Conservation (phyloP, 2,329 filamentous ascomycete genomes). For the Hypoxylon sp. region DNA sequence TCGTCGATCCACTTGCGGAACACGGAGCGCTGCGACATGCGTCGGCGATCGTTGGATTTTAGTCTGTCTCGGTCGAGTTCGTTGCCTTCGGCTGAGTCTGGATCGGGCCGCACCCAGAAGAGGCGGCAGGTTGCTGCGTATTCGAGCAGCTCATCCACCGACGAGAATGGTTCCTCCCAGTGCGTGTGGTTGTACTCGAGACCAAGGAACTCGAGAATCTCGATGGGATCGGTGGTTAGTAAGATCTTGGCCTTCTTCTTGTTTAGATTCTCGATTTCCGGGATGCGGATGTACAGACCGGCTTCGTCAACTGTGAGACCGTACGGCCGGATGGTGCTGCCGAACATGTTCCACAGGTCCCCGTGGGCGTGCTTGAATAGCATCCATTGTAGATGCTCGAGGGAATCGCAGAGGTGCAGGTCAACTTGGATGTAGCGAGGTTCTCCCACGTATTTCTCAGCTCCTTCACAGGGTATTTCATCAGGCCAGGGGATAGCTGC, state of each 20-base stretch:
- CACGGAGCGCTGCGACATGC: constrained; percentile 62
- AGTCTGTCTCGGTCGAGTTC: constrained; percentile 47
- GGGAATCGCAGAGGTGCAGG: constrained; percentile 61
- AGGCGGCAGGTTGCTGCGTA: constrained; percentile 68
- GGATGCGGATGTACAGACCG: constrained; percentile 71
- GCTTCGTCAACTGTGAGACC: constrained; percentile 72
- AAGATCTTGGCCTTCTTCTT: constrained; percentile 65
- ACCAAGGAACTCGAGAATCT: constrained; percentile 70
- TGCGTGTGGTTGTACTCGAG: constrained; percentile 55
- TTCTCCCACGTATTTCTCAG: neutral
- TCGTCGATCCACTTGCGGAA: constrained; percentile 70
- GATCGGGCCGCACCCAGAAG: constrained; percentile 57
- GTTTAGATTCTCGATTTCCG: constrained; percentile 70
- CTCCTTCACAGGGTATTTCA: constrained; percentile 12
- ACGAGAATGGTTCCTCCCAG: constrained; percentile 65
- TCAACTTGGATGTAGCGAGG: constrained; percentile 73
- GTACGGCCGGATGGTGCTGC: constrained; percentile 67
- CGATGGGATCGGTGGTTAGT: constrained; percentile 64
- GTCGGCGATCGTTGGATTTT: constrained; percentile 64
- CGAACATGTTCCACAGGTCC: constrained; percentile 73
- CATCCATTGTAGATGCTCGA: constrained; percentile 64
- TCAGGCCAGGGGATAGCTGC: constrained; percentile 66
- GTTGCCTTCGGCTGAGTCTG: constrained; percentile 16
- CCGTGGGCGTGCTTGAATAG: constrained; percentile 75
- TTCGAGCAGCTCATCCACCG: constrained; percentile 65